These are phyloP conservation scores for Bryoglossum gracile DNA, from an alignment of 495 filamentous ascomycete genomes.

Conservation along the genomic window DNA sequence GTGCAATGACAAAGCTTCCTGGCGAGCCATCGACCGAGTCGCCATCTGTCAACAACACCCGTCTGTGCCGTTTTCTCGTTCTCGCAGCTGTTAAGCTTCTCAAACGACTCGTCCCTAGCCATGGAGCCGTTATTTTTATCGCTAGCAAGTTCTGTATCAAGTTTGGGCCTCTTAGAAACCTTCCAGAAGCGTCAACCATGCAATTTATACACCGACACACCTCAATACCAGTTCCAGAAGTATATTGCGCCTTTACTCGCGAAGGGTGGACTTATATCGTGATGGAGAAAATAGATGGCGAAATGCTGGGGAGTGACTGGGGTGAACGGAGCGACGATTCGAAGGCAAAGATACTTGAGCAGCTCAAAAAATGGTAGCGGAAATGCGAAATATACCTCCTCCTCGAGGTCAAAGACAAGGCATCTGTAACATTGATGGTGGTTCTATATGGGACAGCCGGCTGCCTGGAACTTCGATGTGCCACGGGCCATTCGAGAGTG, in stretches of 20 bases:
- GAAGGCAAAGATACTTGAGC: conserved; percentile 36
- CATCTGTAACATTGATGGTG: conserved; percentile 36
- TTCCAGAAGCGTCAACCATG: conserved; percentile 44
- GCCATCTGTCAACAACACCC: conserved; percentile 5
- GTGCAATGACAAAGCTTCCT: neutral
- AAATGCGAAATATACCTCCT: conserved; percentile 38
- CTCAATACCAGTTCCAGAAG: conserved; percentile 43
- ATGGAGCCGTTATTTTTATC: conserved; percentile 5
- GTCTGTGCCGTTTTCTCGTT: conserved; percentile 3
- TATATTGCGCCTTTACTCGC: conserved; percentile 41
- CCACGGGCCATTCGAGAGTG: conserved; percentile 35
- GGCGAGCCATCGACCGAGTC: neutral
- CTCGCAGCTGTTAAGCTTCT: conserved; percentile 9
- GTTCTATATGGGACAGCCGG: conserved; percentile 36
- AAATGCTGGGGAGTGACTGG: conserved; percentile 33
- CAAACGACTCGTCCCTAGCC: conserved; percentile 1
- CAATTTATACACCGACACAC: conserved; percentile 40
- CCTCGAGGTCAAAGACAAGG: conserved; percentile 16
- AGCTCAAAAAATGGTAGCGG: conserved; percentile 35
- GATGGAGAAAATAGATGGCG: conserved; percentile 44
- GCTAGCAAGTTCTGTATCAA: conserved; percentile 29
- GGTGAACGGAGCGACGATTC: conserved; percentile 31
- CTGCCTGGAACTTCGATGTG: conserved; percentile 24
- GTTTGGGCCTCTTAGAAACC: conserved; percentile 28
- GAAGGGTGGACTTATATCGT: conserved; percentile 39